A percentile compares a stretch with the other conserved stretches of the same genome.
These are phyloP conservation scores for Tylopilus sp. DNA, from an alignment of 768 basidiomycete species.

Conservation along the genomic window DNA sequence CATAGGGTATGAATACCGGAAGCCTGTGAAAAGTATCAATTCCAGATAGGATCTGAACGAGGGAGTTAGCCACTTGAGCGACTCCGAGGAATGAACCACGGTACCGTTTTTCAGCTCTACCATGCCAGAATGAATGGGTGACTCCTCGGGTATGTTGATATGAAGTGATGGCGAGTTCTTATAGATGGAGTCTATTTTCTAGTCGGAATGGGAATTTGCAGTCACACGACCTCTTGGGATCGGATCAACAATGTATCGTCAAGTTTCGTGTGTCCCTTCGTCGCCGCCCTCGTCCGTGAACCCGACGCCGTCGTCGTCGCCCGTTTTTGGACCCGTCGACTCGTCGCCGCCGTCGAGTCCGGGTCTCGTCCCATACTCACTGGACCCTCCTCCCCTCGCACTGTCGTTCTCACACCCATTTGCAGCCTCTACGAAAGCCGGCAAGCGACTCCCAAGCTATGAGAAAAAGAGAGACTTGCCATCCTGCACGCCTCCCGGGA, in stretches of 20 bases:
- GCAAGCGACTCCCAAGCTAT: slow-evolving; percentile 40
- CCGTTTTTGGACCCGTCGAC: slow-evolving; percentile 34
- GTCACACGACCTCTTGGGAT: slow-evolving; percentile 10
- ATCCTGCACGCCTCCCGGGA: slow-evolving; percentile 22
- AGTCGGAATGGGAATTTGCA: slow-evolving; percentile 40
- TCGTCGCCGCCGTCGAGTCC: slow-evolving; percentile 39
- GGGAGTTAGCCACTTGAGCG: too few relatives aligned
- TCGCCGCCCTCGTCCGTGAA: slow-evolving; percentile 12
- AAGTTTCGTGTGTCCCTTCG: background rate
- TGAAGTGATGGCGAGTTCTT: slow-evolving; percentile 10
- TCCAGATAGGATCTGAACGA: background rate
- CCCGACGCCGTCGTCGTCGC: slow-evolving; percentile 54
- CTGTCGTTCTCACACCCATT: slow-evolving; percentile 43
- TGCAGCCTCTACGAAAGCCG: slow-evolving; percentile 54
- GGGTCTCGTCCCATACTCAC: slow-evolving; percentile 20
- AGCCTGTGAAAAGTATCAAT: slow-evolving; percentile 14
- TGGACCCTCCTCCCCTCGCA: slow-evolving; percentile 31
- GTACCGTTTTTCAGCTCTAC: slow-evolving; percentile 17
- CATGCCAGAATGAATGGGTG: slow-evolving; percentile 10
- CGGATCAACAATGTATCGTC: slow-evolving; percentile 11
- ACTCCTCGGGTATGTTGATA: slow-evolving; percentile 2
- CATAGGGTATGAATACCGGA: slow-evolving; percentile 12
- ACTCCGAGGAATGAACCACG: background rate
- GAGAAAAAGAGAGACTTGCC: slow-evolving; percentile 36
- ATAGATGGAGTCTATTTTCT: background rate